Evolutionary conservation across 2,329 filamentous ascomycete species (phyloP), one percentile per base, ranked within the genome.

Genomic region (Colletotrichum sp.): DNA sequence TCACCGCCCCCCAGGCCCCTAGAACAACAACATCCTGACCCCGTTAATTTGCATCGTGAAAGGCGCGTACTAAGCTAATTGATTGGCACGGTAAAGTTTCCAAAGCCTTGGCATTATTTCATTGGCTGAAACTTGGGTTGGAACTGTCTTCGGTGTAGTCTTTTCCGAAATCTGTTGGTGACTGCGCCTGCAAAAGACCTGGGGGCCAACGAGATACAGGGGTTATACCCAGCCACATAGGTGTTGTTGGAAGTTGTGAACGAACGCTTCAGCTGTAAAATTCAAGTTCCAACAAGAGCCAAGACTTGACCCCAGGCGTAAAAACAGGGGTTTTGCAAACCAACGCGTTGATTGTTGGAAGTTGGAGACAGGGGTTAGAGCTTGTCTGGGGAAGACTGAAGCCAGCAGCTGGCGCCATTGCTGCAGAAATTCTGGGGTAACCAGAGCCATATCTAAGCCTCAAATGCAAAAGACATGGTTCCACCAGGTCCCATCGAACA

Each of bases 401-500:
- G 44, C 16, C 39, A 44, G 39, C 8, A 4, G n/a, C 44, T 49
- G 9, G 39, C 39, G 10, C 39, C 18, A 49, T 2, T n/a, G 39
- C 39, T 49, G 3, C 18, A 21, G 44, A 21, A 13, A 49, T 21
- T 49, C 44, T n/a, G 18, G 44, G 44, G 44, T 13, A 13, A 21
- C 1, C 18, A 21, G 9, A 21, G n/a, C 6, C n/a, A 49, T 49
- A 49, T 49, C 44, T 21, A 49, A 49, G 44, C 44, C 44, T 13
- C 44, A 49, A 49, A 21, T 49, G 18, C 44, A 21, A 1, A 49
- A 21, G 5, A 4, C 18, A 49, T 13, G 44, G 10, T 13, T 13
- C 9, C 10, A 0, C n/a, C 8, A 7, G 15, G 10, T 3, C 10
- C 44, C 18, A n/a, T 12, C 0, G 5, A 21, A 13, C 10, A 49